These are phyloP conservation scores for Lipomyces sp. DNA, from an alignment of 805 yeast genomes.

Conservation along the genomic window DNA sequence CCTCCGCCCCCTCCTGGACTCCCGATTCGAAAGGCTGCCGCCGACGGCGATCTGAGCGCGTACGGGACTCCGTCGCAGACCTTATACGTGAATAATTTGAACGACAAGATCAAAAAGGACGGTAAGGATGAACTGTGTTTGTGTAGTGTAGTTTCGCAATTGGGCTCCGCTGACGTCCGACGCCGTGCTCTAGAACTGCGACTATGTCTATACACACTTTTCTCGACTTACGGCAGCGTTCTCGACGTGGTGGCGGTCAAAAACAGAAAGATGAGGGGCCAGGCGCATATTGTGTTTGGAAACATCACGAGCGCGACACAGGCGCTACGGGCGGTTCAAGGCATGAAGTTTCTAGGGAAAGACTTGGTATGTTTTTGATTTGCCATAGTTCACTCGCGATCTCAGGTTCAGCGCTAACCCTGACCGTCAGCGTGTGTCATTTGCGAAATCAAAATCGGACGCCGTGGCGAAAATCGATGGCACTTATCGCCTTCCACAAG, in stretches of 20 bases:
- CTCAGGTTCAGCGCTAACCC: too few species aligned
- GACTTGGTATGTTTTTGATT: slow-evolving; percentile 30
- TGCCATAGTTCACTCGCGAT: too few species aligned
- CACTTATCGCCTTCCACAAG: slow-evolving; percentile 29
- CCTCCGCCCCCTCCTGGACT: too few species aligned
- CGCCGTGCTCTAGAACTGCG: slow-evolving; percentile 38
- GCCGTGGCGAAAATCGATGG: slow-evolving; percentile 37
- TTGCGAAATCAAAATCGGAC: slow-evolving; percentile 35
- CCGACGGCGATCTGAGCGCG: neutral
- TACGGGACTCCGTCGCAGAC: slow-evolving; percentile 34
- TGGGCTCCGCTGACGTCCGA: too few species aligned
- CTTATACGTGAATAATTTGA: slow-evolving; percentile 41
- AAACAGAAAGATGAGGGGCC: slow-evolving; percentile 43
- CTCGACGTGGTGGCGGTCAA: slow-evolving; percentile 40
- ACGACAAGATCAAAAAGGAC: slow-evolving; percentile 38
- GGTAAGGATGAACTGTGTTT: slow-evolving; percentile 27
- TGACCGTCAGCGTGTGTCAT: slow-evolving; percentile 30
- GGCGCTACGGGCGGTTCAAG: slow-evolving; percentile 37
- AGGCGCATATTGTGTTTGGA: slow-evolving; percentile 42
- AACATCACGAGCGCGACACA: slow-evolving; percentile 34
- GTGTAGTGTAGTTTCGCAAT: too few species aligned
- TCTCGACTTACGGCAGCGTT: slow-evolving; percentile 41
- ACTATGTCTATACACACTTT: slow-evolving; percentile 38
- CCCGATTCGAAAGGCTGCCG: neutral
- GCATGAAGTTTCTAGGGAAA: slow-evolving; percentile 38